A percentile compares a stretch with the other conserved stretches of the same genome.
Evolutionary conservation across 1,139 yeast genomes (phyloP).

Genomic region (Debaryomyces coudertii): DNA sequence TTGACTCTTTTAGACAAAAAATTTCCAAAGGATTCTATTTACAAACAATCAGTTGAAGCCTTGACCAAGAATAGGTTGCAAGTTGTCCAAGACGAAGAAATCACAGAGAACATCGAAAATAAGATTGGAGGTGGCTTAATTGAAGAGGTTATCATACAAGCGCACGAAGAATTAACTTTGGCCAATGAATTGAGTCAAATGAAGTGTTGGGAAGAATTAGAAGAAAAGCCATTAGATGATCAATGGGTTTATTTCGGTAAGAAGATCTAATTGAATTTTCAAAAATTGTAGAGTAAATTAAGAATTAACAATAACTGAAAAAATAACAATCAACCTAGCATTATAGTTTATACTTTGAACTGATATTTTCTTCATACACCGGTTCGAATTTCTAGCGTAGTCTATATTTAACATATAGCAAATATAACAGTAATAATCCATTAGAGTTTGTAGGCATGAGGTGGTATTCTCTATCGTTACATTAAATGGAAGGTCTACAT

Average conservation of each 20-base stretch:
- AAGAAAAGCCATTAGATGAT: constrained; percentile 69
- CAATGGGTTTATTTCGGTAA: constrained; percentile 76
- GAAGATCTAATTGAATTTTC: constrained; percentile 38
- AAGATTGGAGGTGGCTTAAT: constrained; percentile 82
- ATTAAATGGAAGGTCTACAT: not conserved
- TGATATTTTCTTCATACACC: constrained; percentile 3
- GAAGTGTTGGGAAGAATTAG: constrained; percentile 69
- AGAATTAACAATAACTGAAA: not conserved
- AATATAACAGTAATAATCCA: constrained; percentile 3
- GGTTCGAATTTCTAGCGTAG: constrained; percentile 1
- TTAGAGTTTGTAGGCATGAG: not conserved
- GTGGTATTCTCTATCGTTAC: too few species aligned
- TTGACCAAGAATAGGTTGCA: constrained; percentile 71
- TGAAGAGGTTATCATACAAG: constrained; percentile 82
- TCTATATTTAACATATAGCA: constrained; percentile 1
- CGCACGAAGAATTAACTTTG: constrained; percentile 76
- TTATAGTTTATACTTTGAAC: constrained; percentile 1
- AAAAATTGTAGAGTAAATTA: constrained; percentile 1
- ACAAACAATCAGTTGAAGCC: constrained; percentile 75
- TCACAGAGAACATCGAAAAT: constrained; percentile 68
- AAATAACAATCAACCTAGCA: constrained; percentile 2
- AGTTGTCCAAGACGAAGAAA: constrained; percentile 66
- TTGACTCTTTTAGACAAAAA: constrained; percentile 57
- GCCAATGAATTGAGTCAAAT: constrained; percentile 69
- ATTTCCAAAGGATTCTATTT: constrained; percentile 73